Base-by-base conservation (phyloP, 1,139 yeast genomes). In the Lodderomyces theae region DNA sequence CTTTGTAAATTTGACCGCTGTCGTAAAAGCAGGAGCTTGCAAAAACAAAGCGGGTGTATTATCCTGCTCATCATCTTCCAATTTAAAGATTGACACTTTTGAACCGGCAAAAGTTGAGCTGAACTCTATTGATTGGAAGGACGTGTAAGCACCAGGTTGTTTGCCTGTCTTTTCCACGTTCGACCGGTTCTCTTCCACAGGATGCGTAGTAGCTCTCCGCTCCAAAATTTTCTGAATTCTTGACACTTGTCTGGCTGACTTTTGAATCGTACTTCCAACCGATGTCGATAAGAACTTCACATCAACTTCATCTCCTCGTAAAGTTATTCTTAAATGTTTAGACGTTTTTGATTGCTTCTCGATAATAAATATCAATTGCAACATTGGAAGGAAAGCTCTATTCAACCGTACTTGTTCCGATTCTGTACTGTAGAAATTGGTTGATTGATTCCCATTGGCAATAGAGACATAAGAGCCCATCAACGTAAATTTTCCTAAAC, bases 1-100 rank as follows among this genome's bases (percentile, higher is more conserved):
- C 21, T 71, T 66, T 34, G 61, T 64, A 44, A 69, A 72, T 44
- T 54, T 57, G 8, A 64, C 57, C 3, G 77, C 72, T 8, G 86
- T 70, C 38, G 70, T 72, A 1, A 90, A 78, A 1, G 90, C 86
- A 0, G 98, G 98, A 0, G 96, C 79, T 41, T 79, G 85, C 24
- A 90, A 61, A 34, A 70, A 74, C 21, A 89, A 66, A 0, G 90
- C 77, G 0, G 86, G 81, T 0, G 77, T 50, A 39, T 66, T 46
- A 41, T 70, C 53, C 7, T 68, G 63, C 48, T 71, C 60, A 23
- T 69, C 63, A 47, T 67, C 72, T 35, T 67, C 66, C 23, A 77
- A 62, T 37, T 77, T 72, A 40, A 71, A 68, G 15, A 84, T 64
- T 42, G 72, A 67, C 10, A 84, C 77, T n/a, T 74, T 74, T 12